Percentiles rank a stretch among this genome's conserved stretches.
phyloP scores from a whole-genome alignment of 768 basidiomycete genomes.

The Phylloporus rhodoxanthus region DNA sequence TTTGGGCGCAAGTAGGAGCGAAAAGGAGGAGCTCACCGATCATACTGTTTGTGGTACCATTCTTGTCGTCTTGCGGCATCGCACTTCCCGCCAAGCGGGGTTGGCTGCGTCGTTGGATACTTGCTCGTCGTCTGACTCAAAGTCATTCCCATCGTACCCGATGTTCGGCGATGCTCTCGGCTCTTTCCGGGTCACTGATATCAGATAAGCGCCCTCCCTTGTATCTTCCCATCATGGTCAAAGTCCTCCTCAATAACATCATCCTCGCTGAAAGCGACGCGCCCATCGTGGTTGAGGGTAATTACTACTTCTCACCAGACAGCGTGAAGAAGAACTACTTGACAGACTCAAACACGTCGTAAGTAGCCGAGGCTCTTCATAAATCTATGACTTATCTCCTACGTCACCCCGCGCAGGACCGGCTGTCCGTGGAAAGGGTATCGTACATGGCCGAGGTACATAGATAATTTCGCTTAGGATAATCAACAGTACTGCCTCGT shows the following conservation, averaged over 20 bases:
- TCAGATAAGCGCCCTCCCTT: slow-evolving; percentile 2
- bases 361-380: slow-evolving; percentile 16
- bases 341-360: slow-evolving; percentile 49
- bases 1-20: neutral
- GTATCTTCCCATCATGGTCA: slow-evolving; percentile 32
- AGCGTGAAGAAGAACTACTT: slow-evolving; percentile 44
- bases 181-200: slow-evolving; percentile 13
- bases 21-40: slow-evolving; percentile 48
- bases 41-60: slow-evolving; percentile 77
- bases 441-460: neutral
- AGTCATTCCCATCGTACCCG: slow-evolving; percentile 5
- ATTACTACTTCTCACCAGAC: slow-evolving; percentile 68
- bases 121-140: neutral
- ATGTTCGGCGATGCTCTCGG: slow-evolving; percentile 7
- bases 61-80: slow-evolving; percentile 54
- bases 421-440: slow-evolving; percentile 73
- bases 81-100: slow-evolving; percentile 60
- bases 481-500: slow-evolving; percentile 49
- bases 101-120: slow-evolving; percentile 5
- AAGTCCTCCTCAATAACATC: slow-evolving; percentile 44
- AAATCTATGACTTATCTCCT: slow-evolving; percentile 2
- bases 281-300: slow-evolving; percentile 57
- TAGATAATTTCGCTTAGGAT: neutral
- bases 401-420: slow-evolving; percentile 32
- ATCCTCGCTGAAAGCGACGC: slow-evolving; percentile 53